Conservation (phyloP, 2,329 filamentous ascomycete genomes). For the Sclerotinia spermophila region DNA sequence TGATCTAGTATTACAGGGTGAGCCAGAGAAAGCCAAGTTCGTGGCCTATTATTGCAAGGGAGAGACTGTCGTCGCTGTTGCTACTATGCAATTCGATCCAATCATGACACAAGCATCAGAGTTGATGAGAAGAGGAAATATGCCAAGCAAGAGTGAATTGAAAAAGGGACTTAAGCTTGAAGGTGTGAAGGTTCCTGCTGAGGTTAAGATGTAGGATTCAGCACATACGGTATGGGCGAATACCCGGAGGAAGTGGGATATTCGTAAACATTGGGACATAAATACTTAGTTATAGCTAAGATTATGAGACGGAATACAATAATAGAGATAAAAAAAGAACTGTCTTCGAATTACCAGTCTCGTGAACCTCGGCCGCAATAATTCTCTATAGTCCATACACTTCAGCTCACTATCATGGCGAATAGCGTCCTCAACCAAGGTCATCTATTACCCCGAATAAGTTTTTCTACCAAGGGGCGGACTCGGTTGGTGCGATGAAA, state of each 20-base stretch:
- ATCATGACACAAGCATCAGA: conserved; percentile 78
- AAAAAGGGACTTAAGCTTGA: conserved; percentile 50
- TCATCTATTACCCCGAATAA: neutral
- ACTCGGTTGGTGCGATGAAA: neutral
- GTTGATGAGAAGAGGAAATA: conserved; percentile 76
- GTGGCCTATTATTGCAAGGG: conserved; percentile 85
- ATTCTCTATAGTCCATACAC: neutral
- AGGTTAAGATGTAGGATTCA: conserved; percentile 23
- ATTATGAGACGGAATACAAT: neutral
- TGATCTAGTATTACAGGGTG: conserved; percentile 75
- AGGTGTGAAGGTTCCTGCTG: conserved; percentile 29
- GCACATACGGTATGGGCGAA: neutral
- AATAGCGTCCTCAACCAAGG: neutral
- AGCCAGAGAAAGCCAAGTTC: conserved; percentile 75
- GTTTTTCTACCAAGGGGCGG: neutral
- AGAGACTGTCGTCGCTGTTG: conserved; percentile 83
- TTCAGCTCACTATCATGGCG: neutral
- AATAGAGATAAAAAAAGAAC: neutral
- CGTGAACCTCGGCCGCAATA: neutral
- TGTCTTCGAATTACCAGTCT: neutral
- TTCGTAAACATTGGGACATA: neutral
- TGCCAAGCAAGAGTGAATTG: conserved; percentile 78
- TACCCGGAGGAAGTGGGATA: neutral
- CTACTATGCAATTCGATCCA: conserved; percentile 87
- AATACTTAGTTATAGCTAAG: neutral